phyloP scores from a whole-genome alignment of 2,329 filamentous ascomycete genomes.

The Chalara sp. region DNA sequence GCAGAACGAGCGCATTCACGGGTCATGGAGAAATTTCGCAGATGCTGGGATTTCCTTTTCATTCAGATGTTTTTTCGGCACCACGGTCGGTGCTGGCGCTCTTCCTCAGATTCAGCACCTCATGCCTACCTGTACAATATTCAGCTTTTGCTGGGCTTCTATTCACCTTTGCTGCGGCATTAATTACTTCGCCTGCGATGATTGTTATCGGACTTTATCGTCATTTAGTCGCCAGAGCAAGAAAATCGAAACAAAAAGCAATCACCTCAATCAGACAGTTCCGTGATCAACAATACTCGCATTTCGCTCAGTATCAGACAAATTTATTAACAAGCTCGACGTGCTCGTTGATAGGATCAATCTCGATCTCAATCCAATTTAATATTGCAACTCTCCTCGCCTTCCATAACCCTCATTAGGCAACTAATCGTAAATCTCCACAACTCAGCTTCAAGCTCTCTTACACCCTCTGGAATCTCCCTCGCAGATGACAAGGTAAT shows the following conservation, averaged over 20 bases:
- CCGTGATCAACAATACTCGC: conserved; percentile 4
- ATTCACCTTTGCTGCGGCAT: conserved; percentile 11
- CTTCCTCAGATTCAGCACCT: conserved; percentile 25
- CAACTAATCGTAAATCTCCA: no score
- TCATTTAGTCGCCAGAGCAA: conserved; percentile 3
- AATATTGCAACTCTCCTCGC: no score
- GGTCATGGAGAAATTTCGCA: conserved; percentile 22
- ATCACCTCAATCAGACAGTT: background rate
- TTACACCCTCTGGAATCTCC: no score
- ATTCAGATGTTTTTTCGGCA: conserved; percentile 23
- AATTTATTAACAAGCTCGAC: no score
- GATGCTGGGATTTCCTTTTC: conserved; percentile 27
- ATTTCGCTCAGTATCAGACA: background rate
- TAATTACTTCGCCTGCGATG: conserved; percentile 2
- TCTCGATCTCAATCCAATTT: background rate
- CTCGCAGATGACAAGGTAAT: no score
- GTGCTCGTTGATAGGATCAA: background rate
- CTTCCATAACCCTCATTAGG: no score
- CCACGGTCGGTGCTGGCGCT: conserved; percentile 21
- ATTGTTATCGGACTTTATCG: conserved; percentile 1
- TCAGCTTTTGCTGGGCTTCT: conserved; percentile 27
- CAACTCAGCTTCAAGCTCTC: no score
- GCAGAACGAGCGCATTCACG: conserved; percentile 22
- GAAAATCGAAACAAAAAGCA: conserved; percentile 3
- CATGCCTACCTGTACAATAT: conserved; percentile 31